Conservation (phyloP, 306 rosid species). For the Cercis canadensis region DNA sequence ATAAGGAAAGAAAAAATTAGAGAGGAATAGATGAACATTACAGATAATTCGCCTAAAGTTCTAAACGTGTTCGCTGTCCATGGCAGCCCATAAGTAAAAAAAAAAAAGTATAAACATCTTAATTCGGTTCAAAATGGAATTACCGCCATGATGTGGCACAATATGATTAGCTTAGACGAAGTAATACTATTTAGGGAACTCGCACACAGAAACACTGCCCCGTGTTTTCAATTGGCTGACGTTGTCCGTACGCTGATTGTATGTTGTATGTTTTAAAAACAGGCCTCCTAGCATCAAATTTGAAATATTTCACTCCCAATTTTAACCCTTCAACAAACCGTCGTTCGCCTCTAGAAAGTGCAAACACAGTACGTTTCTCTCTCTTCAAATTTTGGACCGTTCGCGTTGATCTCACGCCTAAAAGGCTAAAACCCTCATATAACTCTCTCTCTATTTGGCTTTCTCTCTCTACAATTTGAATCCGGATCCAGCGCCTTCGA, state of each 20-base stretch:
- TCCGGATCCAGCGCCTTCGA: slow-evolving; percentile 62
- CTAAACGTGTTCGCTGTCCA: no score
- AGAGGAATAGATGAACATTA: no score
- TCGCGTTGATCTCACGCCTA: slow-evolving; percentile 37
- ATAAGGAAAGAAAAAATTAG: no score
- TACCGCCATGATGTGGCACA: neutral
- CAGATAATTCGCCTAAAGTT: no score
- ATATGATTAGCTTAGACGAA: neutral
- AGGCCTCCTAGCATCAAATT: no score
- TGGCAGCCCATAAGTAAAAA: no score
- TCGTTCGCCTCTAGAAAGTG: no score
- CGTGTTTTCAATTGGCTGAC: neutral
- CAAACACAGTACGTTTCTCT: neutral
- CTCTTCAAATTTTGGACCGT: slow-evolving; percentile 22
- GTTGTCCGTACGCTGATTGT: slow-evolving; percentile 11
- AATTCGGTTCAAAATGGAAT: slow-evolving; percentile 8
- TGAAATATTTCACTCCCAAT: slow-evolving; percentile 2
- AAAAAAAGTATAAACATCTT: neutral
- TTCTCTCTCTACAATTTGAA: slow-evolving; percentile 38
- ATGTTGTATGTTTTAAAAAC: no score
- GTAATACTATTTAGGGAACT: no score
- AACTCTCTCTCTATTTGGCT: neutral
- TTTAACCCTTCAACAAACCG: neutral
- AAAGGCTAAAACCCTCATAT: slow-evolving; percentile 18
- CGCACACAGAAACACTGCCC: neutral